A percentile compares a stretch with the other conserved stretches of the same genome.
These are phyloP conservation scores for Fusarium continuum DNA, from an alignment of 2,329 filamentous ascomycete genomes.

Conservation along the genomic window DNA sequence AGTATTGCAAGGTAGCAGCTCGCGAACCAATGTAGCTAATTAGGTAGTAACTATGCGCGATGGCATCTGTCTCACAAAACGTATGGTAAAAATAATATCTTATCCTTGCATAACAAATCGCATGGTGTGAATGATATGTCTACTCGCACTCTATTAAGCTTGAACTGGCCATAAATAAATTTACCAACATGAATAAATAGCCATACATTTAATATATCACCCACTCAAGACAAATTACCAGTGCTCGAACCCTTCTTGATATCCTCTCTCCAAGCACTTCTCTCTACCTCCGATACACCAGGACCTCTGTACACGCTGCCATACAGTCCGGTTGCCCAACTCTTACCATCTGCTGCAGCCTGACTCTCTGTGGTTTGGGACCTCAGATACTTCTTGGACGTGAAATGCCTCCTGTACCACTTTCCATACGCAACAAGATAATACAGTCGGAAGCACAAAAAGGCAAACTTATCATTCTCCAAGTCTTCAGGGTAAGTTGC, in stretches of 20 bases:
- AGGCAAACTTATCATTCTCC: conserved; percentile 68
- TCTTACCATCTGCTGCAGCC: conserved; percentile 55
- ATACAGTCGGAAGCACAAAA: conserved; percentile 69
- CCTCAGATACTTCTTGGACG: conserved; percentile 32
- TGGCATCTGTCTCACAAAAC: too few species aligned
- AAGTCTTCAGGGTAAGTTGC: conserved; percentile 53
- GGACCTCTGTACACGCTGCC: conserved; percentile 68
- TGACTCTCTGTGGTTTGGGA: conserved; percentile 46
- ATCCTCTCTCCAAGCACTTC: conserved; percentile 59
- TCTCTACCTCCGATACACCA: conserved; percentile 62
- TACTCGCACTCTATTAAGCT: too few species aligned
- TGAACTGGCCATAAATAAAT: too few species aligned
- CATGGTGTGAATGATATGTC: too few species aligned
- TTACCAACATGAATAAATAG: too few species aligned
- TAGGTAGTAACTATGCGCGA: too few species aligned
- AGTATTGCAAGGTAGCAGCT: too few species aligned
- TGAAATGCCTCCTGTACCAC: conserved; percentile 61
- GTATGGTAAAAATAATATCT: too few species aligned
- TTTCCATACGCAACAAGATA: conserved; percentile 68
- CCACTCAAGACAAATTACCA: conserved; percentile 43
- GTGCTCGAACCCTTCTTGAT: conserved; percentile 49
- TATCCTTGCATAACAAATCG: too few species aligned
- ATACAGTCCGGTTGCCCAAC: conserved; percentile 67
- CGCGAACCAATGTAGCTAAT: too few species aligned
- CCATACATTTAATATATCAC: too few species aligned